phyloP scores from a whole-genome alignment of 768 basidiomycete genomes.

The Hysterangium stoloniferum region DNA sequence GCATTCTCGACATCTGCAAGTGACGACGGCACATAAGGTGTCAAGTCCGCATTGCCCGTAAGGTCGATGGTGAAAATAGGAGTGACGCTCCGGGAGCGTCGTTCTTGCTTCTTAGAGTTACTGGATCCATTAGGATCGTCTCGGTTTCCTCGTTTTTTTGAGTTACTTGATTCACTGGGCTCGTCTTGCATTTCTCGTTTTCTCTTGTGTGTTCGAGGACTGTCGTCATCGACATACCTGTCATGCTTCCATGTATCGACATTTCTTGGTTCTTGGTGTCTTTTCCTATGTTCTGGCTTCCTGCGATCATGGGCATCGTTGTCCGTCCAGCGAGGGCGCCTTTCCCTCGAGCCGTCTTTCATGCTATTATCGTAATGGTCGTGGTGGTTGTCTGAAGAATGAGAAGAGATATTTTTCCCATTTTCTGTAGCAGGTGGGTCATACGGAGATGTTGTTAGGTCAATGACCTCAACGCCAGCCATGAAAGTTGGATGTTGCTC shows the following conservation, averaged over 20 bases:
- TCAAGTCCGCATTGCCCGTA: background rate
- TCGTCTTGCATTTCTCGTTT: background rate
- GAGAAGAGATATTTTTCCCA: no score
- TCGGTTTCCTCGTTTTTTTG: background rate
- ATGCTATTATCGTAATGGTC: background rate
- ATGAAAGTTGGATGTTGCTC: no score
- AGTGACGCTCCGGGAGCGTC: background rate
- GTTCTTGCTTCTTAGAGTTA: background rate
- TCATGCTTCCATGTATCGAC: background rate
- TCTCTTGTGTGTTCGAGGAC: background rate
- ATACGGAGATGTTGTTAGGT: constrained; percentile 8
- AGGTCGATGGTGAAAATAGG: background rate
- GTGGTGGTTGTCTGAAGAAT: background rate
- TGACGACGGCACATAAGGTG: background rate
- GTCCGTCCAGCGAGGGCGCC: background rate
- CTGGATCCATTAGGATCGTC: background rate
- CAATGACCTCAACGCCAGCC: constrained; percentile 9
- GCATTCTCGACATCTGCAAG: background rate
- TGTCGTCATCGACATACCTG: background rate
- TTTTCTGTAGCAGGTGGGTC: background rate
- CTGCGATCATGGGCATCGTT: background rate
- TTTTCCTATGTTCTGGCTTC: background rate
- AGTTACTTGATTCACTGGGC: background rate
- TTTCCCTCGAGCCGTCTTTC: background rate
- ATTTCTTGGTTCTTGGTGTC: background rate